A percentile compares a stretch with the other conserved stretches of the same genome.
phyloP scores from a whole-genome alignment of 2,329 filamentous ascomycete genomes.

The Blumeriella jaapii region DNA sequence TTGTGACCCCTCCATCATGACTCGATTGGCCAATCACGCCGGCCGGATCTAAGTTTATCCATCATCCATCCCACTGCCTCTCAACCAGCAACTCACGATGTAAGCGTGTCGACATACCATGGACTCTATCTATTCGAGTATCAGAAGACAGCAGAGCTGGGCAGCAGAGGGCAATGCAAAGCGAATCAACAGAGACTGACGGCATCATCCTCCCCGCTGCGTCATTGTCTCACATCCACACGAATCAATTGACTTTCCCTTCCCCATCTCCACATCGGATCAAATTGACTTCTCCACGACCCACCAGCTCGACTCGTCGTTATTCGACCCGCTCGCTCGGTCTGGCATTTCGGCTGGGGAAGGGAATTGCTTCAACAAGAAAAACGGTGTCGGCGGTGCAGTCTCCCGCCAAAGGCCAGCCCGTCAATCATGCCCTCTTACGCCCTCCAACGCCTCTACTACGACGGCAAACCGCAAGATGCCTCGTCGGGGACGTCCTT shows the following conservation, averaged over 20 bases:
- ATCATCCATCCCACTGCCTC: background rate
- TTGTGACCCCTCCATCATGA: too few relatives aligned
- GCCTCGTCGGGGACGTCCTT: slow-evolving; percentile 52
- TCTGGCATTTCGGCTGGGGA: background rate
- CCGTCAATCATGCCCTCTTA: slow-evolving; percentile 29
- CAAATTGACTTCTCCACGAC: too few relatives aligned
- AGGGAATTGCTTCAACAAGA: too few relatives aligned
- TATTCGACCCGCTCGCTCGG: too few relatives aligned
- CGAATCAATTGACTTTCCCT: too few relatives aligned
- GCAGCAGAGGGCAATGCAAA: background rate
- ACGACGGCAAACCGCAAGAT: slow-evolving; percentile 57
- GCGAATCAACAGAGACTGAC: background rate
- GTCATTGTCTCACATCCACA: background rate
- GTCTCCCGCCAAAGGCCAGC: background rate
- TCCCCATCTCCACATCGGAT: too few relatives aligned
- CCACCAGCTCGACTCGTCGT: too few relatives aligned
- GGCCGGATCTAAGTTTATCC: background rate
- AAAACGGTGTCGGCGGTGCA: too few relatives aligned
- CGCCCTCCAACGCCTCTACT: slow-evolving; percentile 55
- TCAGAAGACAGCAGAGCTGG: background rate
- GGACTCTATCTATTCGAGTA: background rate
- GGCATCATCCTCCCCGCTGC: background rate
- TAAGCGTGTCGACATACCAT: too few relatives aligned
- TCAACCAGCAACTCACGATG: too few relatives aligned
- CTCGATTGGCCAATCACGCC: background rate